phyloP scores from a whole-genome alignment of 176 grass and related monocot genomes.

The Ananas comosus region DNA sequence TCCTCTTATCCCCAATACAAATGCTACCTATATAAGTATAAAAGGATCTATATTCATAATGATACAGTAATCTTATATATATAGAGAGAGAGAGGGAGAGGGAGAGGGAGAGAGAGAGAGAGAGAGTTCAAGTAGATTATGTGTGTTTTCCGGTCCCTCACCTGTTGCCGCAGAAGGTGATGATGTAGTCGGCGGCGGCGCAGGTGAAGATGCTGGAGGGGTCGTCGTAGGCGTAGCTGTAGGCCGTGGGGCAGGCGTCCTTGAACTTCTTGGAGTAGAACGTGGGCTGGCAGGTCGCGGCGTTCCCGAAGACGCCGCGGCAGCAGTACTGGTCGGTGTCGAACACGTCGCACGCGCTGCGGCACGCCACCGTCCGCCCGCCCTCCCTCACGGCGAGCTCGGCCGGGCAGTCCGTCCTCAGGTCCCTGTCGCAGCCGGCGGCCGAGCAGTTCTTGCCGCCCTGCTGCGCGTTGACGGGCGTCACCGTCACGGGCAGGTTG shows the following conservation, averaged over 20 bases:
- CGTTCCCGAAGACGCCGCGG: constrained; percentile 34
- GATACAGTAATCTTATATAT: too few relatives aligned
- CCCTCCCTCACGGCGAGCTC: constrained; percentile 48
- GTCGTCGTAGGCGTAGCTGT: constrained; percentile 92
- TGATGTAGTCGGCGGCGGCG: constrained; percentile 43
- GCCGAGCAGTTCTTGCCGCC: constrained; percentile 39
- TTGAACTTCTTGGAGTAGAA: constrained; percentile 78
- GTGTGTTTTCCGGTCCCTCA: background rate
- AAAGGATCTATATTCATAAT: too few relatives aligned
- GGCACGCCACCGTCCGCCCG: constrained; percentile 53
- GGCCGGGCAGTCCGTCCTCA: constrained; percentile 37
- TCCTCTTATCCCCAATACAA: too few relatives aligned
- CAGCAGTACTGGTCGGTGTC: constrained; percentile 84
- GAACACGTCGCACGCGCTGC: constrained; percentile 89
- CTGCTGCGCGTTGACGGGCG: constrained; percentile 23
- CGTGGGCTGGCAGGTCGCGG: constrained; percentile 54
- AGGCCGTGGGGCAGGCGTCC: constrained; percentile 52
- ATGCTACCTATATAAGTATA: too few relatives aligned
- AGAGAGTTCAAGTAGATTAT: too few relatives aligned
- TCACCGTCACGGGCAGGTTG: constrained; percentile 39
- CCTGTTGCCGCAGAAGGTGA: constrained; percentile 72
- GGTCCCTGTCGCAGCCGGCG: constrained; percentile 59
- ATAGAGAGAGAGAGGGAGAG: too few relatives aligned
- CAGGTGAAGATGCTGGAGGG: constrained; percentile 72
- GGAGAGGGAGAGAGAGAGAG: too few relatives aligned